Base-by-base conservation (phyloP, 192 early-diverging fungal genomes). In the Gamsiella multidivaricata region DNA sequence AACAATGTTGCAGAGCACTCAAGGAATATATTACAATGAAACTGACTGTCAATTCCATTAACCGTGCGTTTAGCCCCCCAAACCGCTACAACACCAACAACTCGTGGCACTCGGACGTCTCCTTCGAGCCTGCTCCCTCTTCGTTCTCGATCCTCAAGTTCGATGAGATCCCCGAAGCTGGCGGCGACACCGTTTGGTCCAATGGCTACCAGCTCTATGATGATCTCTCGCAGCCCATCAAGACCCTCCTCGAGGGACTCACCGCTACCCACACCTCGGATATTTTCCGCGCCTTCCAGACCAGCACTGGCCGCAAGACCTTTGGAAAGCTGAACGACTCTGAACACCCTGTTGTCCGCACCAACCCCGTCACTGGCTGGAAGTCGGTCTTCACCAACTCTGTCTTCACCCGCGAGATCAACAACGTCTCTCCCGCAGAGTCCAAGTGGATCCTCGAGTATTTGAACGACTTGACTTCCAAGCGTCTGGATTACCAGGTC, bases 311-410 rank as follows among this genome's bases (percentile, higher is more conserved):
- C 8, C 74, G 74, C 53, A 68, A 78, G 66, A 69, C 74, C 17
- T 78, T 78, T 55, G 74, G 84, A 33, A 73, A 73, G 20, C 51
- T 70, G 22, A 72, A 70, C 20, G 70, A 75, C 54, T 47, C 65
- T n/a, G 54, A 34, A 0, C 82, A 86, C 23, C 86, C 85, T 22
- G 58, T 82, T 18, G 61, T 92, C 31, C 84, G 91, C 31, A 91
- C 89, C 9, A 90, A 92, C 58, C 91, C 91, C 22, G 84, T 91
- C 39, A 92, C 91, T 3, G 87, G 88, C 15, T 87, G 87, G 86
- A 91, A 91, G 60, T 79, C 85, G 22, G 65, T 92, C 23, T 92
- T 64, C 69, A 88, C 89, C 50, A 91, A 92, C 71, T 78, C 80
- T 32, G 82, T 71, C 15, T 91, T 91, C 65, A 90, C 89, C 8